Base-by-base conservation (phyloP, 805 yeast genomes). In the Barnettozyma wickerhamii region DNA sequence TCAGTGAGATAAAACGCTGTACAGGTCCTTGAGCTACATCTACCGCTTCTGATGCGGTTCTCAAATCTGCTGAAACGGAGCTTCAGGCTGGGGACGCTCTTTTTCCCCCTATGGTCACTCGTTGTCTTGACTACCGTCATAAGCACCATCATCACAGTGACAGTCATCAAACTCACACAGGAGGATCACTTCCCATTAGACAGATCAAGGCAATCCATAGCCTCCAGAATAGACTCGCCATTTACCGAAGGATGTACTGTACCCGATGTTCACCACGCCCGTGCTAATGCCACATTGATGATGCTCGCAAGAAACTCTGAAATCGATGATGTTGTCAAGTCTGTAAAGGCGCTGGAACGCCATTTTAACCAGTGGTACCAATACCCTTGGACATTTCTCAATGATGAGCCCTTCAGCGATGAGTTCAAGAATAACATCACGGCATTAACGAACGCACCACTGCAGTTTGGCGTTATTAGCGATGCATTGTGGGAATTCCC, bases 291-390 rank as follows among this genome's bases (percentile, higher is more conserved):
- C 0, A 84, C 91, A 1, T 72, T 91, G 49, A 87, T 90, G 19
- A 81, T 90, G 58, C 64, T 91, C 37, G 88, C 95, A 0, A 67
- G 96, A 46, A 89, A 91, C 57, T 66, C 75, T 4, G 98, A 91
- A 55, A 44, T 88, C 2, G 73, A 77, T 4, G 95, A 85, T n/a
- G 95, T 88, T 2, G 54, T 84, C 2, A 68, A 72, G 41, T 80
- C 93, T 3, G 79, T 91, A 73, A 62, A 67, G 23, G 79, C 90
- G 3, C 56, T 93, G 41, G 98, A 91, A 59, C 69, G 86, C 19
- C 95, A 84, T 58, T 91, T 90, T 66, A 91, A 91, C 59, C 90
- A 90, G 53, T 88, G 96, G 95, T 93, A 72, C 61, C 75, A 84
- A 50, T 93, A 93, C 58, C 97, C 96, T 0, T 93, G 95, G 81